Conservation (phyloP, 768 basidiomycete genomes). For the Amylocystis lapponica region DNA sequence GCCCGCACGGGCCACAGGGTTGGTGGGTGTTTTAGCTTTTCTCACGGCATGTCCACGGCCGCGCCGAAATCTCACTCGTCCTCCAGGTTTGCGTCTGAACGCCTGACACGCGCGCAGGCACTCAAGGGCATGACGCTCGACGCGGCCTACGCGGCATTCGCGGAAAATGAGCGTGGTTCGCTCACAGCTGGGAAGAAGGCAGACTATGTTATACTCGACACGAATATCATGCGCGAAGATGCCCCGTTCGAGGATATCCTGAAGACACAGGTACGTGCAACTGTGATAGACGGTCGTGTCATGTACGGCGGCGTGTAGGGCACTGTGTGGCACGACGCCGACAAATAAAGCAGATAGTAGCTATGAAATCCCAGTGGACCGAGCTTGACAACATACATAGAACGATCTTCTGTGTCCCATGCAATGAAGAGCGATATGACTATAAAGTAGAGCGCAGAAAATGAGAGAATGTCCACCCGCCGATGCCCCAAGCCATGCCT, state of each 20-base stretch:
- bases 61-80: neutral
- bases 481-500: neutral
- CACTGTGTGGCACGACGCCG: neutral
- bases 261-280: conserved; percentile 58
- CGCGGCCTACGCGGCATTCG: conserved; percentile 83
- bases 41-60: neutral
- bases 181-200: conserved; percentile 75
- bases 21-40: conserved; percentile 50
- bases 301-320: conserved; percentile 45
- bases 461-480: conserved; percentile 1
- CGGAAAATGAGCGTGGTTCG: conserved; percentile 66
- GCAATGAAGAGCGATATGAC: too few species aligned
- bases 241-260: conserved; percentile 56
- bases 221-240: conserved; percentile 70
- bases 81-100: conserved; percentile 66
- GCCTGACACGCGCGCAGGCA: conserved; percentile 75
- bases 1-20: conserved; percentile 77
- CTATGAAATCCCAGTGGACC: too few species aligned
- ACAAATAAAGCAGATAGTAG: too few species aligned
- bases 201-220: conserved; percentile 81
- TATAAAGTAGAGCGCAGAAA: conserved; percentile 1
- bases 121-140: conserved; percentile 89
- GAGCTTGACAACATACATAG: too few species aligned
- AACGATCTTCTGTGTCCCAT: too few species aligned
- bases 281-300: conserved; percentile 69